These are phyloP conservation scores for Lodderomyces beijingensis DNA, from an alignment of 1,139 yeast species.

Conservation along the genomic window DNA sequence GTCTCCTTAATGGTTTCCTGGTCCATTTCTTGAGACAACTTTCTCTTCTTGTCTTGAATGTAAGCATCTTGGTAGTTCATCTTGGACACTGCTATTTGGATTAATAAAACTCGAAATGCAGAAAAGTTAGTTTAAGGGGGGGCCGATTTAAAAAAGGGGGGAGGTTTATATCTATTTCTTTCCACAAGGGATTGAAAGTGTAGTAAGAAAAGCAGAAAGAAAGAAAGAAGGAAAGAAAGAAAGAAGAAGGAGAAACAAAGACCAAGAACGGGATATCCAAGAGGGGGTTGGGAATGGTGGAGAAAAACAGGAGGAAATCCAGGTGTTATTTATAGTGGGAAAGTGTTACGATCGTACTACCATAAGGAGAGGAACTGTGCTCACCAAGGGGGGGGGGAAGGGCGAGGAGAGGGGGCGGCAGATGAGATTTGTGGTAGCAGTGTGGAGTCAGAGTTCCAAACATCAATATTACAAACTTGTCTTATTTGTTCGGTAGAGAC, in stretches of 20 bases:
- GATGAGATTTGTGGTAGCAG: no score
- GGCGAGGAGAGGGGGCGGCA: not conserved
- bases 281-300: no score
- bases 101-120: not conserved
- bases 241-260: not conserved
- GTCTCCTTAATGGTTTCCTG: conserved; percentile 10
- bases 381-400: conserved; percentile 2
- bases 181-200: not conserved
- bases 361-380: not conserved
- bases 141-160: not conserved
- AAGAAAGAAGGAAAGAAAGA: not conserved
- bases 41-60: conserved; percentile 12
- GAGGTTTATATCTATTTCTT: conserved; percentile 1
- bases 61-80: conserved; percentile 13
- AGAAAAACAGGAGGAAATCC: not conserved
- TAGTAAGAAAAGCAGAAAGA: conserved; percentile 1
- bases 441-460: no score
- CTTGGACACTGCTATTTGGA: conserved; percentile 11
- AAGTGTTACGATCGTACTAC: not conserved
- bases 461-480: no score
- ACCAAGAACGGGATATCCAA: no score
- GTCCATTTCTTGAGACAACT: conserved; percentile 11
- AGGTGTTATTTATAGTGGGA: not conserved
- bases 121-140: not conserved
- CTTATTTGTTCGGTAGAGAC: no score